A percentile compares a stretch with the other conserved stretches of the same genome.
These are phyloP conservation scores for Kwoniella bestiolae DNA, from an alignment of 768 basidiomycete genomes.

Conservation along the genomic window DNA sequence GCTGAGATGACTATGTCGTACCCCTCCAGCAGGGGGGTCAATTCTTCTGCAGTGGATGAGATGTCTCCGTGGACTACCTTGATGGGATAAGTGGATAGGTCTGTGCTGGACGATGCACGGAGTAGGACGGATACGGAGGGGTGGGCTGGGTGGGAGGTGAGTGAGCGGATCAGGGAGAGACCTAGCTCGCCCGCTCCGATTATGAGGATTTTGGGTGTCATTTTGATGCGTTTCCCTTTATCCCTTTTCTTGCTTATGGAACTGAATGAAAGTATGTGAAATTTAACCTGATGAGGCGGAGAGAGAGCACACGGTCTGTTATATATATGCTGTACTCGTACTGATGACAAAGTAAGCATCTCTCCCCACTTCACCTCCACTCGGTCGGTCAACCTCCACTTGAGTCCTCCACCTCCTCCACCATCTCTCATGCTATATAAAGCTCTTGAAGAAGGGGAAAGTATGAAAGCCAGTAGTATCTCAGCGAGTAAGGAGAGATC, in stretches of 20 bases:
- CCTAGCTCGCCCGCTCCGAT: constrained; percentile 28
- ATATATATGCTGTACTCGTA: no score
- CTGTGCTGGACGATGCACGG: constrained; percentile 9
- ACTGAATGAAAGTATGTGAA: no score
- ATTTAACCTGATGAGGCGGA: no score
- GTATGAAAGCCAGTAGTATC: no score
- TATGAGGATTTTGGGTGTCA: constrained; percentile 10
- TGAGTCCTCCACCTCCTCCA: not conserved
- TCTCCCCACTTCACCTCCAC: not conserved
- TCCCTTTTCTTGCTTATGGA: no score
- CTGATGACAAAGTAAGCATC: no score
- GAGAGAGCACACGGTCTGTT: no score
- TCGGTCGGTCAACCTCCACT: not conserved
- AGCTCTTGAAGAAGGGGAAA: no score
- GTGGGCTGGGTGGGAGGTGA: constrained; percentile 5
- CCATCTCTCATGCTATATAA: no score
- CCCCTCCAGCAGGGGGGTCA: not conserved
- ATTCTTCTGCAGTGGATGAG: not conserved
- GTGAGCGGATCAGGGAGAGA: constrained; percentile 6
- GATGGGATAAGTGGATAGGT: not conserved
- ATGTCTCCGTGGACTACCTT: constrained; percentile 14
- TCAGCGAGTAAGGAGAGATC: no score
- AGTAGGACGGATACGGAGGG: constrained; percentile 13
- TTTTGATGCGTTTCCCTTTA: not conserved
- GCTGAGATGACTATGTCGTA: constrained; percentile 23